Percentiles rank a stretch among this genome's conserved stretches.
Conservation (phyloP, 352 stramenopile genomes). For the Phytophthora idaei region DNA sequence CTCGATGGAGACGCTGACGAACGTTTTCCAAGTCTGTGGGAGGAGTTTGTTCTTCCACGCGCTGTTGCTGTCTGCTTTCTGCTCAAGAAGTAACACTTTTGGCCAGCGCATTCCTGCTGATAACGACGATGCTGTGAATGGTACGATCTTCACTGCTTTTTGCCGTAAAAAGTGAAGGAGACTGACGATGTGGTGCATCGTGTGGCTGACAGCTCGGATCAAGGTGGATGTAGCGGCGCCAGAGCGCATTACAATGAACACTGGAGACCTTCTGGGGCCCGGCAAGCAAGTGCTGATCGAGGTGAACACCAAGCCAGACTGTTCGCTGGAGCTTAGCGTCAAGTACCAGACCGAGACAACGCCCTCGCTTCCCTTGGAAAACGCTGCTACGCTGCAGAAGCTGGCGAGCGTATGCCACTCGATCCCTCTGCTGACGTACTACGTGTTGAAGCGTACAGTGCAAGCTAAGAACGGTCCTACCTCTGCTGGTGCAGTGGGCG, state of each 20-base stretch:
- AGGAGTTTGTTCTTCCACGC: conserved; percentile 90
- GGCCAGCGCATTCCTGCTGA: conserved; percentile 64
- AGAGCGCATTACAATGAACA: conserved; percentile 83
- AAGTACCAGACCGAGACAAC: conserved; percentile 56
- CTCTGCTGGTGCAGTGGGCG: conserved; percentile 12
- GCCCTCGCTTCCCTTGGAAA: conserved; percentile 41
- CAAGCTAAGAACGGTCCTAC: conserved; percentile 49
- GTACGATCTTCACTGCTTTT: conserved; percentile 32
- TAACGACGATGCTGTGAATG: conserved; percentile 67
- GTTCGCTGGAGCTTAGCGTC: conserved; percentile 62
- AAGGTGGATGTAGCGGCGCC: conserved; percentile 84
- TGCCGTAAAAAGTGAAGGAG: neutral
- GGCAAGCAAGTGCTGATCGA: conserved; percentile 77
- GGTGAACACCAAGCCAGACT: conserved; percentile 66
- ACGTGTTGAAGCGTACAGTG: conserved; percentile 63
- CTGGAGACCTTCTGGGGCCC: conserved; percentile 53
- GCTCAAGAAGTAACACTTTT: conserved; percentile 72
- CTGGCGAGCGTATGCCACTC: conserved; percentile 68
- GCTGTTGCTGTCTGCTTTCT: conserved; percentile 77
- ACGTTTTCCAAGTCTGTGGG: conserved; percentile 80
- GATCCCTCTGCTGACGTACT: conserved; percentile 81
- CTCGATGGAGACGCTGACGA: conserved; percentile 63
- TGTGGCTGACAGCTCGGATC: conserved; percentile 50
- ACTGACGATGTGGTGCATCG: neutral
- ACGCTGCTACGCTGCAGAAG: conserved; percentile 52